A percentile compares a stretch with the other conserved stretches of the same genome.
Conservation (phyloP, 495 filamentous ascomycete genomes). For the Xylaria castorea region DNA sequence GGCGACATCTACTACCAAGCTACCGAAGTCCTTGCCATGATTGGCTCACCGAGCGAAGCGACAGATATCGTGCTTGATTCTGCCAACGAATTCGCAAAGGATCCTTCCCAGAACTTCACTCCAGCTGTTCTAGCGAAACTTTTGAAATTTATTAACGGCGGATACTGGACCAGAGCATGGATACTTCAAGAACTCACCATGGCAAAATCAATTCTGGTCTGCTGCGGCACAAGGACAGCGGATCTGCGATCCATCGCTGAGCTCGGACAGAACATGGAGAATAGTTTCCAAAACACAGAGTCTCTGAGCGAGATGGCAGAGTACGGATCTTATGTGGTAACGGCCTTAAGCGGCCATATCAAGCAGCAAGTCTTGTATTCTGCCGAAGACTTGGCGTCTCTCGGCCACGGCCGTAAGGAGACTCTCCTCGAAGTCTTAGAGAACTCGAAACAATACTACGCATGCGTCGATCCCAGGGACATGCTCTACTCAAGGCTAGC, state of each 20-base stretch:
- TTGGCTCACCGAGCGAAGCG: neutral
- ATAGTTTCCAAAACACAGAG: neutral
- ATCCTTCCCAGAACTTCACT: neutral
- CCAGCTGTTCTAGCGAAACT: neutral
- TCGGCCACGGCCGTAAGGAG: neutral
- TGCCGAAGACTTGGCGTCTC: neutral
- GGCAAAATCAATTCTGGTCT: neutral
- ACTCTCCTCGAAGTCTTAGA: neutral
- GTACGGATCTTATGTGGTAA: neutral
- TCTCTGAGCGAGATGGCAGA: neutral
- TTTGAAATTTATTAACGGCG: neutral
- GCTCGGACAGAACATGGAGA: neutral
- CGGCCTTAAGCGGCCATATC: neutral
- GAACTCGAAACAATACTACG: neutral
- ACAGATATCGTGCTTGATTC: neutral
- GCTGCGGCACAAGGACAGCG: neutral
- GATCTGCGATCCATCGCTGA: neutral
- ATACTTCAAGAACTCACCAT: neutral
- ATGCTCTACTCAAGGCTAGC: constrained; percentile 5
- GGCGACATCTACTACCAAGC: neutral
- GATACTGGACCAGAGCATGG: constrained; percentile 1
- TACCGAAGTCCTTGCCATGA: constrained; percentile 7
- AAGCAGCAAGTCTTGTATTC: neutral
- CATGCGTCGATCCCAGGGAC: neutral
- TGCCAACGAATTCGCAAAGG: neutral